Evolutionary conservation across 495 filamentous ascomycete genomes (phyloP), one percentile per base, ranked within the genome.

Genomic region (Neurospora sp.): DNA sequence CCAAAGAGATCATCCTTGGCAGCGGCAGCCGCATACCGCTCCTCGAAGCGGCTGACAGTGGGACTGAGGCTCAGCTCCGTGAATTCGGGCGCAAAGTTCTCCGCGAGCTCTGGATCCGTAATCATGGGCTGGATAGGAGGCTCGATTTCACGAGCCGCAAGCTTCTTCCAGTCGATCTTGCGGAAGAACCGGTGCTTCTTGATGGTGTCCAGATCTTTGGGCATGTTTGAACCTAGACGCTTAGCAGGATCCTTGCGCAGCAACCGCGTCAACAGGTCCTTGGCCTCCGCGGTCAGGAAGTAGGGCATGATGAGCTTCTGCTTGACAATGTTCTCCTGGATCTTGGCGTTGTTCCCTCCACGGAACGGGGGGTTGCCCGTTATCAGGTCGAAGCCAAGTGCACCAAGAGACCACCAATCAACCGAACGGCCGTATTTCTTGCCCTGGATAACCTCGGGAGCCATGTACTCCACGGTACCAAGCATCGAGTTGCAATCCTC

Each of bases 321-420:
- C 83, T 93, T 94, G 77, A 96, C 83, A 77, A 99, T 98, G 77
- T 94, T 96, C 78, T 96, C 90, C 77, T 96, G 92, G 69, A 97
- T 94, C 83, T 97, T 98, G 73, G 92, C 88, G 78, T 96, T 88
- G 83, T 97, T 98, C 83, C 90, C 90, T 39, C 92, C 96, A 72
- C 88, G 89, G 85, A 98, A 99, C 2, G 96, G 96, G 2, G 94
- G 93, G 9, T 88, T 87, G 41, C 96, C 96, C 12, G 94, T 97
- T 78, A 99, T 88, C 18, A 99, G 88, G 80, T 99, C 96, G 80
- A 89, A 95, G 66, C 93, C 94, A 42, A 99, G 85, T 23, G 94
- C 93, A 35, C 96, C 96, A 39, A 99, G 90, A 5, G 94, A 96
- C 96, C 96, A 99, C 94, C 94, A 99, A 84, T 99, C 96, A 42